A percentile compares a stretch with the other conserved stretches of the same genome.
Evolutionary conservation across 805 yeast genomes (phyloP).

Genomic region (Candida morakotiae): DNA sequence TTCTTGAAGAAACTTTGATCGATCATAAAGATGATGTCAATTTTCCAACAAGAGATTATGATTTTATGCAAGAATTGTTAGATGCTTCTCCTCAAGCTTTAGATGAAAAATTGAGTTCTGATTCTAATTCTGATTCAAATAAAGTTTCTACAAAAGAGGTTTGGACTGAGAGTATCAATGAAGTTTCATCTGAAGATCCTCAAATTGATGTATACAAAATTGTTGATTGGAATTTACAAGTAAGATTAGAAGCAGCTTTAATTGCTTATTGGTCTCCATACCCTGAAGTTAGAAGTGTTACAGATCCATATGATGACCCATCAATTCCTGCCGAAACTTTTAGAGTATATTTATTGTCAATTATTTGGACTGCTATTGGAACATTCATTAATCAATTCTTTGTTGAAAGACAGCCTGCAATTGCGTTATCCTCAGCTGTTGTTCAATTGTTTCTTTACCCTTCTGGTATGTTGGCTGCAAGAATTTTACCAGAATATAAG

Average conservation of each 20-base stretch:
- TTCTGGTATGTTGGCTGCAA: conserved; percentile 31
- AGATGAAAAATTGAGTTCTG: background rate
- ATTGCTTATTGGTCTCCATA: conserved; percentile 28
- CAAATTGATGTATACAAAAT: background rate
- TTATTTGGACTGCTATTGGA: conserved; percentile 48
- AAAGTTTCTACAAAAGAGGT: background rate
- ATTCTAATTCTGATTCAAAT: background rate
- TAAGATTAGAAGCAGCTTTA: conserved; percentile 39
- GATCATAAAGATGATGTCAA: conserved; percentile 31
- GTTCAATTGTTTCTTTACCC: conserved; percentile 43
- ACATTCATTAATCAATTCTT: conserved; percentile 55
- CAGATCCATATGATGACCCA: conserved; percentile 13
- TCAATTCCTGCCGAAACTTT: conserved; percentile 31
- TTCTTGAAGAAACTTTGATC: conserved; percentile 23
- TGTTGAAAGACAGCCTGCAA: conserved; percentile 48
- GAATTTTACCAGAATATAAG: conserved; percentile 32
- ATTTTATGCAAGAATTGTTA: conserved; percentile 18
- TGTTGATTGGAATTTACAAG: conserved; percentile 17
- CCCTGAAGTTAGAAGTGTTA: conserved; percentile 27
- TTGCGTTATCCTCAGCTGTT: conserved; percentile 37
- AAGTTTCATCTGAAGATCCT: conserved; percentile 1
- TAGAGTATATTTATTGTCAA: conserved; percentile 48
- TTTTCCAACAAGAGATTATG: conserved; percentile 25
- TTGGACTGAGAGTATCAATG: background rate
- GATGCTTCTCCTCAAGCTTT: background rate